Conservation (phyloP, 192 early-diverging fungal species). For the Backusella macrospora region DNA sequence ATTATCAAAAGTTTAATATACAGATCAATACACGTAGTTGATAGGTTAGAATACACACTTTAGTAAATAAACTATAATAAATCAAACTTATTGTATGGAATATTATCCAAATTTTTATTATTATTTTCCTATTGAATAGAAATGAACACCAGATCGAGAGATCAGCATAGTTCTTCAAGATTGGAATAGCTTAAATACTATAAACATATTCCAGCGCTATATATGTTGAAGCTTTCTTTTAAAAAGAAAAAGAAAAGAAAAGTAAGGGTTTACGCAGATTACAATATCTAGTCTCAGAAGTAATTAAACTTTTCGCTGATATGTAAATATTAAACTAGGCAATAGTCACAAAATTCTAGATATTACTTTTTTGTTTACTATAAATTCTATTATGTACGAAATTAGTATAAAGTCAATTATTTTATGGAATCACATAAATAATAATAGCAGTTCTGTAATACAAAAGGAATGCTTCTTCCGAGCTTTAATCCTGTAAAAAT, state of each 20-base stretch:
- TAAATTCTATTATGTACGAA: background rate
- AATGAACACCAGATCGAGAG: slow-evolving; percentile 2
- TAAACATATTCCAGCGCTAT: background rate
- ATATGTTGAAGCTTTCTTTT: background rate
- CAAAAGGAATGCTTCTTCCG: slow-evolving; percentile 13
- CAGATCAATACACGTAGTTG: background rate
- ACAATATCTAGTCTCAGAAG: background rate
- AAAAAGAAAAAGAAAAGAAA: background rate
- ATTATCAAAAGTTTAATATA: background rate
- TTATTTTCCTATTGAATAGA: background rate
- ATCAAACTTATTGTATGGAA: background rate
- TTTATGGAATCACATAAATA: background rate
- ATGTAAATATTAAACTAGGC: background rate
- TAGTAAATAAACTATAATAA: slow-evolving; percentile 14
- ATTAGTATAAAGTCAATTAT: background rate
- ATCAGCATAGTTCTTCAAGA: background rate
- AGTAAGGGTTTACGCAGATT: background rate
- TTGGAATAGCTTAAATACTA: background rate
- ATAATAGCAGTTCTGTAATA: background rate
- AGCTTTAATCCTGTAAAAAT: background rate
- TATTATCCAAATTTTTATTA: slow-evolving; percentile 1
- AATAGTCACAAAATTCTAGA: background rate
- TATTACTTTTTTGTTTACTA: background rate
- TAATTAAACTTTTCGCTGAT: background rate
- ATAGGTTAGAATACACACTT: slow-evolving; percentile 7